Evolutionary conservation across 139 green algal species (phyloP).

Genomic region (Tetradesmus obliquus): DNA sequence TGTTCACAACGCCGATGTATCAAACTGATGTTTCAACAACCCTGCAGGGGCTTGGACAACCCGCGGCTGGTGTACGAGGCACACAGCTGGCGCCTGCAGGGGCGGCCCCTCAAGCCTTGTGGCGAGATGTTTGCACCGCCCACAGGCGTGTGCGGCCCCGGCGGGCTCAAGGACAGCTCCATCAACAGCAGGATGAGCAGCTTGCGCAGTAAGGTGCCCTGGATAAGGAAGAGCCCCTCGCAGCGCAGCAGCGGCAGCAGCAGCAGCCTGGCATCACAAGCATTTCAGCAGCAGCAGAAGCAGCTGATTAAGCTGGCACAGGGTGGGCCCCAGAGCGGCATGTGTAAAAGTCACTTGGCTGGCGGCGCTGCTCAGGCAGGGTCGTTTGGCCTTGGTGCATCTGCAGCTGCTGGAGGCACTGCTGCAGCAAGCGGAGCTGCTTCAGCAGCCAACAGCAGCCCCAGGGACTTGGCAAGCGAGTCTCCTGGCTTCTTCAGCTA

Average conservation of each 20-base stretch:
- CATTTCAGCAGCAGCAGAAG: not conserved
- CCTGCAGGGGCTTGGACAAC: conserved; percentile 29
- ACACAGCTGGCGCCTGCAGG: not conserved
- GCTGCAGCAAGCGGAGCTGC: not conserved
- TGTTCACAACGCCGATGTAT: no score
- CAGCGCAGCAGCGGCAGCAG: not conserved
- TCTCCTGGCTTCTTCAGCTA: not conserved
- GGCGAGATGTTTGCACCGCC: conserved; percentile 12
- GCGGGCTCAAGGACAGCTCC: conserved; percentile 3
- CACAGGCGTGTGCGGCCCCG: not conserved
- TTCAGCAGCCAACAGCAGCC: not conserved
- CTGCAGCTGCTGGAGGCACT: not conserved
- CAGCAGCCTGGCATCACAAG: not conserved
- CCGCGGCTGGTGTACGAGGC: conserved; percentile 24
- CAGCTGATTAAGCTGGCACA: not conserved
- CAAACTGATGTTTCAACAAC: no score
- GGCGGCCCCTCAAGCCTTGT: not conserved
- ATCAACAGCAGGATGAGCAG: conserved; percentile 26
- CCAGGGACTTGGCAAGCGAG: not conserved
- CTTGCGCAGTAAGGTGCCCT: not conserved
- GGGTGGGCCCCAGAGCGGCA: not conserved
- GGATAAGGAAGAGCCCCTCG: not conserved
- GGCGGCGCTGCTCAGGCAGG: not conserved
- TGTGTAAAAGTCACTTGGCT: not conserved
- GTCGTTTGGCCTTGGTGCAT: not conserved